Percentiles rank a stretch among this genome's conserved stretches.
These are phyloP conservation scores for Fagopyrum homotropicum DNA, from an alignment of 148 eudicot species.

Conservation along the genomic window DNA sequence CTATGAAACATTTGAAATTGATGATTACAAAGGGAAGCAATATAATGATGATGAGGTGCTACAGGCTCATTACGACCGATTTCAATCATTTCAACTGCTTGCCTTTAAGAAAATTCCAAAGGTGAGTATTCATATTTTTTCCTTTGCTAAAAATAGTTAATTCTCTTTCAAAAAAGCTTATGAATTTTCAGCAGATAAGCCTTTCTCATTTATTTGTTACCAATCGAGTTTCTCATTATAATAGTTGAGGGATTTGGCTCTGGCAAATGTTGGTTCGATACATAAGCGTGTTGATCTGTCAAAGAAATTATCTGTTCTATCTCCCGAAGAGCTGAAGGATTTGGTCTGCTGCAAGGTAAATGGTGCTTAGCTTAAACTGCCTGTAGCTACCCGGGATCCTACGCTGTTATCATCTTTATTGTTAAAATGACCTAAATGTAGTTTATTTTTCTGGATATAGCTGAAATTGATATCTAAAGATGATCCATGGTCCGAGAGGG, in stretches of 20 bases:
- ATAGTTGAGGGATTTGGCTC: conserved; percentile 82
- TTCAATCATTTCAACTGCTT: conserved; percentile 88
- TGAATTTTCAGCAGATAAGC: neutral
- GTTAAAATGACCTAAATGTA: neutral
- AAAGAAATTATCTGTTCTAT: conserved; percentile 73
- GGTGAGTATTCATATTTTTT: conserved; percentile 27
- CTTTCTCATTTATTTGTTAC: neutral
- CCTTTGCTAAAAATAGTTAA: neutral
- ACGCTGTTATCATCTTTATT: neutral
- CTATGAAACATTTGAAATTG: conserved; percentile 89
- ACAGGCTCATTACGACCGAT: conserved; percentile 86
- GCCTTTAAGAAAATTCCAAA: conserved; percentile 80
- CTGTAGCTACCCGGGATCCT: neutral
- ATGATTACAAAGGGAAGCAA: conserved; percentile 82
- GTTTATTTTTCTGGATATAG: conserved; percentile 33
- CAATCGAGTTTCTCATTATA: neutral
- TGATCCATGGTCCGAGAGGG: conserved; percentile 94
- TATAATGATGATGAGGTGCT: conserved; percentile 94
- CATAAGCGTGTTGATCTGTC: conserved; percentile 86
- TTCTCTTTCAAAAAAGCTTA: neutral
- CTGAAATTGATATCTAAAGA: conserved; percentile 81
- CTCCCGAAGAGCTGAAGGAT: conserved; percentile 69
- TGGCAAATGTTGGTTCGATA: conserved; percentile 80
- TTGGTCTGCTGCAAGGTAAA: conserved; percentile 78
- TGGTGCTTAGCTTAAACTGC: neutral